Percentiles rank a stretch among this genome's conserved stretches.
phyloP scores from a whole-genome alignment of 768 basidiomycete species.

The Auricularia cornea region DNA sequence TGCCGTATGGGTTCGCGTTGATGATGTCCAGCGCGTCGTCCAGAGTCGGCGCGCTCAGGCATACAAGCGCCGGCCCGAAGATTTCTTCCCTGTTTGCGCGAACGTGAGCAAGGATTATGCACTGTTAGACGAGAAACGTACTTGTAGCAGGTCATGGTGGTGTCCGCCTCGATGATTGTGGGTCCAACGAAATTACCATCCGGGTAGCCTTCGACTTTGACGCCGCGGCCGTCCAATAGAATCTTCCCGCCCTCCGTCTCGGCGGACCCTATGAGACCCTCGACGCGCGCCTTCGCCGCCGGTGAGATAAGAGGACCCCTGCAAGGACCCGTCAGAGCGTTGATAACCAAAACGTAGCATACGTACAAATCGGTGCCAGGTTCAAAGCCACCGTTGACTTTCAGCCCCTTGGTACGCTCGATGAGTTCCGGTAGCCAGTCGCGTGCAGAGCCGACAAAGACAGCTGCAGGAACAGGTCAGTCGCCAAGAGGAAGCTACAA shows the following conservation, averaged over 20 bases:
- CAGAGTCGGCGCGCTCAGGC: conserved; percentile 71
- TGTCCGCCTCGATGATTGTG: conserved; percentile 77
- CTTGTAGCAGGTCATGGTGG: conserved; percentile 83
- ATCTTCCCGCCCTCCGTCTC: conserved; percentile 72
- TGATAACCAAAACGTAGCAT: too few species aligned
- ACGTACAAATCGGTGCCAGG: conserved; percentile 71
- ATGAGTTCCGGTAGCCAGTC: conserved; percentile 82
- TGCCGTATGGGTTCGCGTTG: conserved; percentile 86
- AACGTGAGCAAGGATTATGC: not conserved
- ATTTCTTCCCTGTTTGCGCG: conserved; percentile 70
- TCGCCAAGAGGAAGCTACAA: too few species aligned
- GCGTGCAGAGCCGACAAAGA: conserved; percentile 72
- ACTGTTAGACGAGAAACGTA: conserved; percentile 28
- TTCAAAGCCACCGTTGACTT: conserved; percentile 89
- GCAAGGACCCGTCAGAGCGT: too few species aligned
- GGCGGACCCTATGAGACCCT: conserved; percentile 51
- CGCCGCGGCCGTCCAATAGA: conserved; percentile 73
- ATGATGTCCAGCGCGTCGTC: conserved; percentile 88
- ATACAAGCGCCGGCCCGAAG: conserved; percentile 82
- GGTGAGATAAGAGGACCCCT: conserved; percentile 53
- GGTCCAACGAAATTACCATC: conserved; percentile 94
- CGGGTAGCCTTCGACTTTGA: conserved; percentile 63
- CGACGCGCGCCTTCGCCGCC: conserved; percentile 69
- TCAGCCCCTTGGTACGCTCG: conserved; percentile 69
- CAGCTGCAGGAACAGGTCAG: conserved; percentile 15